Evolutionary conservation across 805 yeast species (phyloP).

Genomic region (Candida sonorensis): DNA sequence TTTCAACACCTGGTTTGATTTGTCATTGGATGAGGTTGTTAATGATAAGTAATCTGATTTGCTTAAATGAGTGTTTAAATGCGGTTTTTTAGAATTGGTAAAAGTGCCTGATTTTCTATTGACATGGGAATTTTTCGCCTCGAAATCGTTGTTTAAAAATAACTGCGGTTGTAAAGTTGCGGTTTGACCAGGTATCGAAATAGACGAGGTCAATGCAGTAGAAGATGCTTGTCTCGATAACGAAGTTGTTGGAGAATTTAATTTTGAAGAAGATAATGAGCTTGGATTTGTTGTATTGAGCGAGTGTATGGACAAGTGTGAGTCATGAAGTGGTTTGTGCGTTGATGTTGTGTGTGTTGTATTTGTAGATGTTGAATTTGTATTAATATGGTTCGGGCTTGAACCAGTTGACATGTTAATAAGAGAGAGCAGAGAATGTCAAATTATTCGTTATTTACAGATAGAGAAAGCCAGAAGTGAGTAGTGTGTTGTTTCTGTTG

Average conservation of each 20-base stretch:
- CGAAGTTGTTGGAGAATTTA: conserved; percentile 16
- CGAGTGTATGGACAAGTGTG: too few species aligned
- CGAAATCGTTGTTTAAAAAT: not conserved
- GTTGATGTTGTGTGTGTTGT: not conserved
- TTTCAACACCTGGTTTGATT: conserved; percentile 29
- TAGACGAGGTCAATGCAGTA: conserved; percentile 20
- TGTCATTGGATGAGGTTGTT: conserved; percentile 4
- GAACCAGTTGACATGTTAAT: too few species aligned
- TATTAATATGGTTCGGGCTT: not conserved
- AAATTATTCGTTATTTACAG: too few species aligned
- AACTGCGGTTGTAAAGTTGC: conserved; percentile 10
- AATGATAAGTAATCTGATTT: conserved; percentile 1
- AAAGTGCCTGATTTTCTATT: not conserved
- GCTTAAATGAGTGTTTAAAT: not conserved
- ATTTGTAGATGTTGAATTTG: too few species aligned
- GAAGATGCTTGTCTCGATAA: conserved; percentile 16
- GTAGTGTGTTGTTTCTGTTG: too few species aligned
- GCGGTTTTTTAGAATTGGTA: not conserved
- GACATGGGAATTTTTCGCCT: not conserved
- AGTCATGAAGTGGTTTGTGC: not conserved
- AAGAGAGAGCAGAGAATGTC: too few species aligned
- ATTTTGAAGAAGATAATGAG: conserved; percentile 17
- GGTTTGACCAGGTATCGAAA: conserved; percentile 23
- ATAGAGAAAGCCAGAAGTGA: too few species aligned
- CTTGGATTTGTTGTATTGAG: conserved; percentile 9